A percentile compares a stretch with the other conserved stretches of the same genome.
Conservation (phyloP, 495 filamentous ascomycete species). For the Aspergillus heteromorphus region DNA sequence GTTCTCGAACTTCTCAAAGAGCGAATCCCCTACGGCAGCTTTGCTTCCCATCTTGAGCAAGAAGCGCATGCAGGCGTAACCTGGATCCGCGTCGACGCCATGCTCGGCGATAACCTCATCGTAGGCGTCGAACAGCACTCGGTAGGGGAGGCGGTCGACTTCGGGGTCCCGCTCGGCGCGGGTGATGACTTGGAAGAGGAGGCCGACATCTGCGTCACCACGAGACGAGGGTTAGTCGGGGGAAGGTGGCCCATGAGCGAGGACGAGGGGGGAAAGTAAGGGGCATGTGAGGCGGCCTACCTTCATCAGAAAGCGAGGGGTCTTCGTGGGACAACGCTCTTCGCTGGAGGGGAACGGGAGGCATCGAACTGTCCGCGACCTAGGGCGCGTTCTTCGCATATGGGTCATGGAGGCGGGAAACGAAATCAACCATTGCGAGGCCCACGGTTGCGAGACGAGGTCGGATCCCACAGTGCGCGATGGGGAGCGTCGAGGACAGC, state of each 20-base stretch:
- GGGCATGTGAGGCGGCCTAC: slow-evolving; percentile 25
- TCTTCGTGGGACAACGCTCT: slow-evolving; percentile 46
- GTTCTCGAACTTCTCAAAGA: slow-evolving; percentile 63
- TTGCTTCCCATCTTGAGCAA: slow-evolving; percentile 74
- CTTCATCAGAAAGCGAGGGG: slow-evolving; percentile 57
- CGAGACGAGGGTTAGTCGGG: background rate
- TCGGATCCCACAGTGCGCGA: slow-evolving; percentile 7
- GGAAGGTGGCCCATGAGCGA: too few relatives aligned
- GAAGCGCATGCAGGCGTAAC: slow-evolving; percentile 69
- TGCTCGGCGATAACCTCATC: slow-evolving; percentile 62
- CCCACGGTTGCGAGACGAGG: slow-evolving; percentile 9
- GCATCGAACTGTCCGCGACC: slow-evolving; percentile 54
- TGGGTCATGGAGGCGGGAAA: slow-evolving; percentile 46
- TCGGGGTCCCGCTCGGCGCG: slow-evolving; percentile 62
- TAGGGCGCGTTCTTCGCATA: slow-evolving; percentile 48
- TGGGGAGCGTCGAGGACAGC: slow-evolving; percentile 12
- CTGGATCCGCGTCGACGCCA: slow-evolving; percentile 64
- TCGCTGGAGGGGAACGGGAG: slow-evolving; percentile 48
- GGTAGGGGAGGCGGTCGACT: slow-evolving; percentile 61
- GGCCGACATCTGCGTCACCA: slow-evolving; percentile 59
- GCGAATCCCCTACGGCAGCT: slow-evolving; percentile 35
- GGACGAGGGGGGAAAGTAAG: too few relatives aligned
- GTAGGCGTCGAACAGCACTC: slow-evolving; percentile 76
- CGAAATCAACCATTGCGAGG: slow-evolving; percentile 43
- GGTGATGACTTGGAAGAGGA: slow-evolving; percentile 71